Evolutionary conservation across 371 early-diverging fungal genomes (phyloP).

Genomic region (Coemansia sp.): DNA sequence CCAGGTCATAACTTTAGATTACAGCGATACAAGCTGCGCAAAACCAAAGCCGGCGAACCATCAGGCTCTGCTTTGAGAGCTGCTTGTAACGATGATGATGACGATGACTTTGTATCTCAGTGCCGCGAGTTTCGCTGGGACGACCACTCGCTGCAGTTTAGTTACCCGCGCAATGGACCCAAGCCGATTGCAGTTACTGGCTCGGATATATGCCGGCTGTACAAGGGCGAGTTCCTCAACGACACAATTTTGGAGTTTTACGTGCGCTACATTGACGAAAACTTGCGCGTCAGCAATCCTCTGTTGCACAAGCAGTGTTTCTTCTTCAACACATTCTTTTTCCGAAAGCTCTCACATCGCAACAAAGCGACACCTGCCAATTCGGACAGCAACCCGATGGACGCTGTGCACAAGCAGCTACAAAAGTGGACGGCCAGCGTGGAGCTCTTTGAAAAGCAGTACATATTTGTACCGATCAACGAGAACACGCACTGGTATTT

Average conservation of each 20-base stretch:
- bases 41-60: neutral
- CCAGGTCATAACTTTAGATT: neutral
- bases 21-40: conserved; percentile 20
- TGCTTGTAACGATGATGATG: conserved; percentile 7
- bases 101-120: conserved; percentile 10
- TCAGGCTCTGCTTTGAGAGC: neutral
- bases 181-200: conserved; percentile 55
- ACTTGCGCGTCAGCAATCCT: conserved; percentile 24
- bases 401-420: conserved; percentile 55
- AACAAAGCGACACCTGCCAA: neutral
- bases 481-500: conserved; percentile 74
- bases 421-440: conserved; percentile 63
- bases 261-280: conserved; percentile 54
- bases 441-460: conserved; percentile 61
- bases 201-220: conserved; percentile 57
- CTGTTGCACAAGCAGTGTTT: conserved; percentile 51
- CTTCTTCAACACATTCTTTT: conserved; percentile 67
- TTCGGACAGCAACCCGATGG: conserved; percentile 4
- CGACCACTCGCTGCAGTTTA: conserved; percentile 32
- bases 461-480: conserved; percentile 69
- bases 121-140: conserved; percentile 5
- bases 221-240: conserved; percentile 64
- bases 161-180: conserved; percentile 45
- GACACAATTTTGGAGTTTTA: conserved; percentile 71
- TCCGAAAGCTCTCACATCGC: conserved; percentile 52